Evolutionary conservation across 108 stramenopile species (phyloP).

Genomic region (Aurantiochytrium sp.): DNA sequence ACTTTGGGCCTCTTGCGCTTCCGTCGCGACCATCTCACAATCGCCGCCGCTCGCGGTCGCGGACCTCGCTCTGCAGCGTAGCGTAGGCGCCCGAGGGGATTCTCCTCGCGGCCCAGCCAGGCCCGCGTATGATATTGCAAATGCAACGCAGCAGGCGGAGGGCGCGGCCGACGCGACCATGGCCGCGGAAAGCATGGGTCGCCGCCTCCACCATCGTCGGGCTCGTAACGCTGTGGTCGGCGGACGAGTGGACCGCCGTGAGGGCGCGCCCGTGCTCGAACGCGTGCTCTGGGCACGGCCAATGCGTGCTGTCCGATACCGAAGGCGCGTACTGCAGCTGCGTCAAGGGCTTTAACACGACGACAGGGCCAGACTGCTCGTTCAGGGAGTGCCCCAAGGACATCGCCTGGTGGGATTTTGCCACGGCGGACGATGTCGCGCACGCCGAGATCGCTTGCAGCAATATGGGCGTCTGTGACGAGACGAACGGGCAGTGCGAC

Average conservation of each 20-base stretch:
- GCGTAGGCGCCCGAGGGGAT: not conserved
- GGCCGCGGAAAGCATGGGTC: no score
- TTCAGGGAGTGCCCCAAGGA: conserved; percentile 49
- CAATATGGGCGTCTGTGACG: conserved; percentile 37
- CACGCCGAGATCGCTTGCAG: conserved; percentile 31
- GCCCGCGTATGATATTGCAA: no score
- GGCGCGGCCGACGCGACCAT: no score
- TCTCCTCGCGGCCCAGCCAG: no score
- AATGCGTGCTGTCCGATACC: not conserved
- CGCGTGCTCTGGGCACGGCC: conserved; percentile 6
- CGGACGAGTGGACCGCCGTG: not conserved
- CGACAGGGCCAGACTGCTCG: not conserved
- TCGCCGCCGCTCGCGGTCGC: not conserved
- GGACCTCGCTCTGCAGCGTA: not conserved
- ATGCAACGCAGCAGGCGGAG: no score
- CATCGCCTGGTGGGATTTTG: conserved; percentile 50
- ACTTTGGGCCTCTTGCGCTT: not conserved
- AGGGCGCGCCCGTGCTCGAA: conserved; percentile 31
- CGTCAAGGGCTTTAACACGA: not conserved
- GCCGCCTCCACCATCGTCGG: not conserved
- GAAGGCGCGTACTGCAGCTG: not conserved
- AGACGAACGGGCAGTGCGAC: conserved; percentile 35
- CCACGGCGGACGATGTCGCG: conserved; percentile 36
- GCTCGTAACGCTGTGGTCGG: not conserved
- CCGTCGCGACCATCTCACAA: not conserved